Evolutionary conservation across 805 yeast species (phyloP), one percentile per base, ranked within the genome.

Genomic region (Maudiozyma pseudohumilis): DNA sequence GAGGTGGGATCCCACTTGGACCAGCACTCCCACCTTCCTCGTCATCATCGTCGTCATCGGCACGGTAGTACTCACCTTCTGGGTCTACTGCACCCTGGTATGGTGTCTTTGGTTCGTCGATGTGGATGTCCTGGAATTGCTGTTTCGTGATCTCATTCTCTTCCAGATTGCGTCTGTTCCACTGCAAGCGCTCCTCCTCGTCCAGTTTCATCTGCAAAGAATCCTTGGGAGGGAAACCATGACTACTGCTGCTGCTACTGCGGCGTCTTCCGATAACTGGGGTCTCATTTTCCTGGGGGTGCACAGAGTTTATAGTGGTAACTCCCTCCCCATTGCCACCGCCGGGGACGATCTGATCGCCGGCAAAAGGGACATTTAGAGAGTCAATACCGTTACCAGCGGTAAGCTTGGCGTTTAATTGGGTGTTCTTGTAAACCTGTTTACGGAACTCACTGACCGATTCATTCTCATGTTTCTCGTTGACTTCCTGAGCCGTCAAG

Each of bases 51-150:
- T 79, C 87, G 32, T 77, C 76, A 50, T 81, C 89, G 5, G 72
- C 74, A 36, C 70, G 69, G 48, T 86, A 85, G 53, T 82, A 81
- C 50, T 87, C 94, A 23, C 84, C 85, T 37, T 72, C 68, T 1
- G 92, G 88, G 50, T 81, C 78, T 20, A 84, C 80, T 1, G 95
- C 94, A 9, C 92, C 94, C 55, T 84, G 94, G 52, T 81, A 88
- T 5, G 96, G 96, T 1, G 96, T 88, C 65, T 88, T 88, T 17
- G 96, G 96, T 57, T 88, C 96, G 53, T 85, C 94, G 31, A 88
- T 85, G 40, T 56, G 59, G 31, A 66, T 56, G 40, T 66, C 67
- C 35, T 63, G 66, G 30, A 55, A 56, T 48, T 80, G 84, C 55
- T 75, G 82, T 53, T 87, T 94, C 3, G 84, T 71, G n/a, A 72